Conservation (phyloP, 1,139 yeast species). For the Citeromyces hawaiiensis region DNA sequence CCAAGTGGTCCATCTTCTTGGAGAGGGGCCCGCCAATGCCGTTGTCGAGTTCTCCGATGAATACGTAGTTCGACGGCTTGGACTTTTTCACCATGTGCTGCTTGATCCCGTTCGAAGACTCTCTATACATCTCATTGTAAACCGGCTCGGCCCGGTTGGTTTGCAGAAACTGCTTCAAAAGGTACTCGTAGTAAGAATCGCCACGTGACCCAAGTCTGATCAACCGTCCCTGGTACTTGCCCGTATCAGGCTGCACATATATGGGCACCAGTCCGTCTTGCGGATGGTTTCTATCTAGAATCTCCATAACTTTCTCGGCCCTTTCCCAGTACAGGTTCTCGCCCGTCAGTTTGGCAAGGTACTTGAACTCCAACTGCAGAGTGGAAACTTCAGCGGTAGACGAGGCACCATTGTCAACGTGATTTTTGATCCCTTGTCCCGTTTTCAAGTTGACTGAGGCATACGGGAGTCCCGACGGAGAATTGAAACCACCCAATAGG, state of each 20-base stretch:
- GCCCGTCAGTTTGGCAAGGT: conserved; percentile 69
- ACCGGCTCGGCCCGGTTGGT: conserved; percentile 45
- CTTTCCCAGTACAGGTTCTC: conserved; percentile 67
- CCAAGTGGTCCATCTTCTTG: conserved; percentile 89
- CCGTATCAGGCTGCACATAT: conserved; percentile 63
- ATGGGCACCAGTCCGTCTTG: conserved; percentile 75
- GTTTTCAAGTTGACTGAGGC: conserved; percentile 63
- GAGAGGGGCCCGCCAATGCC: conserved; percentile 52
- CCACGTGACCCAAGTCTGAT: conserved; percentile 86
- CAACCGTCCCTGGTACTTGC: conserved; percentile 45
- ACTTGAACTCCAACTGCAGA: conserved; percentile 79
- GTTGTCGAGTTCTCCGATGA: conserved; percentile 63
- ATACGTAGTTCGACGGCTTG: conserved; percentile 49
- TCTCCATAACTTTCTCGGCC: conserved; percentile 60
- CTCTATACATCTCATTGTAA: conserved; percentile 67
- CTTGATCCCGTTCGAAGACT: conserved; percentile 63
- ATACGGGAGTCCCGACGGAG: conserved; percentile 59
- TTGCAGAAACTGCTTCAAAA: conserved; percentile 76
- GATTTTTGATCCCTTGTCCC: conserved; percentile 47
- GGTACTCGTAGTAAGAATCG: conserved; percentile 85
- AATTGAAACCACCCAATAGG: conserved; percentile 49
- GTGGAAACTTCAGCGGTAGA: conserved; percentile 90
- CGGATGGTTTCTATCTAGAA: conserved; percentile 48
- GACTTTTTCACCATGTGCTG: conserved; percentile 51
- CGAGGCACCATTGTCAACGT: conserved; percentile 57